Base-by-base conservation (phyloP, 2,329 filamentous ascomycete species). In the Sporothrix globosa region DNA sequence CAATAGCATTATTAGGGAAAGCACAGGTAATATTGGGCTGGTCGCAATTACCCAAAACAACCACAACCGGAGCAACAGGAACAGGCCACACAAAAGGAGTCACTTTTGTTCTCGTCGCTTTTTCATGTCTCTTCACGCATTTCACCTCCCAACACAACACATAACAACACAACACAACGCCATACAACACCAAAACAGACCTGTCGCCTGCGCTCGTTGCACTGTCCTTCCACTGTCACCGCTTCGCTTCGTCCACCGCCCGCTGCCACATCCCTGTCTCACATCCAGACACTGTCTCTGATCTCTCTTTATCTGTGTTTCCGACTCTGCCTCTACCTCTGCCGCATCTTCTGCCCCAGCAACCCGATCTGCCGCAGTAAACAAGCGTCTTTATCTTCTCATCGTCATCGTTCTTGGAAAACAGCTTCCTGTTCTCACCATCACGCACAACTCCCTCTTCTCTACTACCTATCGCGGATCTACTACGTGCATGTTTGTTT, bases 311-410 rank as follows among this genome's bases (percentile, higher is more conserved):
- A 13, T 19, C 27, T 17, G 5, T 54, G 21, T 21, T 30, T 24
- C 41, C 46, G 46, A 53, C 48, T 19, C 54, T 53, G 48, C 48
- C 46, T 63, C 58, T 34, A 9, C 34, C 30, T 44, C 14, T 44
- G 41, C 41, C 14, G 11, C 41, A 61, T 50, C 46, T 21, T 61
- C 53, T 70, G 69, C 61, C 69, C 63, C 48, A 63, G 69, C 69
- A 70, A 70, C 69, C 69, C 48, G 24, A 21, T 56, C 53, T 54
- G 61, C 54, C 69, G 63, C 24, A 41, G 63, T 70, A 68, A 67
- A 70, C 63, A 70, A 34, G 44, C 17, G 9, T 54, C 69, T 67
- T 41, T 34, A 48, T 63, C 21, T 24, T 54, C 30, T n/a, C 41
- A 30, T 19, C n/a, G 9, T 41, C 19, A 44, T 50, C 17, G 52